Conservation (phyloP, 2,329 filamentous ascomycete genomes). For the Xylaria sp. region DNA sequence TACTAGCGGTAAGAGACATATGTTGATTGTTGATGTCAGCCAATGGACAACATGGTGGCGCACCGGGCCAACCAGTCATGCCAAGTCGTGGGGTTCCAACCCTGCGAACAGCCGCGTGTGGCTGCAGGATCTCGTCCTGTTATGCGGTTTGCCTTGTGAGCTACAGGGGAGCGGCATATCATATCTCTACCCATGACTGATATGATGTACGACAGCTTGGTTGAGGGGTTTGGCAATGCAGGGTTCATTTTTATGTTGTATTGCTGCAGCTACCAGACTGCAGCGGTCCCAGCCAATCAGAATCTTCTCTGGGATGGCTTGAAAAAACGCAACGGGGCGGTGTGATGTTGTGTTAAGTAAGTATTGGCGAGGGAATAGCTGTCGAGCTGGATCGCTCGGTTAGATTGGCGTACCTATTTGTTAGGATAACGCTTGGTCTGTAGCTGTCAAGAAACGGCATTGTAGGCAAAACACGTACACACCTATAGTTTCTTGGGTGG, state of each 20-base stretch:
- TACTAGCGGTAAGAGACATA: conserved; percentile 3
- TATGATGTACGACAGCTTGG: conserved; percentile 1
- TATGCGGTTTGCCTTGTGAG: neutral
- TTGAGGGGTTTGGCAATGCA: conserved; percentile 7
- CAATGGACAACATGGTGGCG: conserved; percentile 2
- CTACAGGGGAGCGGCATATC: conserved; percentile 9
- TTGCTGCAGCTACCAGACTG: neutral
- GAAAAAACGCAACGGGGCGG: conserved; percentile 5
- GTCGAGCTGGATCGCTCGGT: neutral
- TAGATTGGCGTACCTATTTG: neutral
- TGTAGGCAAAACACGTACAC: neutral
- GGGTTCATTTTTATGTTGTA: neutral
- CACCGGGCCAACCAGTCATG: neutral
- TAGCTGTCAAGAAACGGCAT: neutral
- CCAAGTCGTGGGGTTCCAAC: conserved; percentile 4
- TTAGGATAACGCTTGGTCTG: neutral
- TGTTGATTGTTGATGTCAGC: conserved; percentile 12
- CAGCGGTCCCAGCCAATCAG: neutral
- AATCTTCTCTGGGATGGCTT: neutral
- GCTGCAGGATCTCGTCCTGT: conserved; percentile 4
- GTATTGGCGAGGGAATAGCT: neutral
- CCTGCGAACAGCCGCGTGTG: neutral
- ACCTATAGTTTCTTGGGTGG: neutral
- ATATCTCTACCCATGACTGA: neutral
- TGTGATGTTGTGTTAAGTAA: conserved; percentile 7